Evolutionary conservation across 331 rosid species (phyloP).

Genomic region (Rhamnella rubrinervis): DNA sequence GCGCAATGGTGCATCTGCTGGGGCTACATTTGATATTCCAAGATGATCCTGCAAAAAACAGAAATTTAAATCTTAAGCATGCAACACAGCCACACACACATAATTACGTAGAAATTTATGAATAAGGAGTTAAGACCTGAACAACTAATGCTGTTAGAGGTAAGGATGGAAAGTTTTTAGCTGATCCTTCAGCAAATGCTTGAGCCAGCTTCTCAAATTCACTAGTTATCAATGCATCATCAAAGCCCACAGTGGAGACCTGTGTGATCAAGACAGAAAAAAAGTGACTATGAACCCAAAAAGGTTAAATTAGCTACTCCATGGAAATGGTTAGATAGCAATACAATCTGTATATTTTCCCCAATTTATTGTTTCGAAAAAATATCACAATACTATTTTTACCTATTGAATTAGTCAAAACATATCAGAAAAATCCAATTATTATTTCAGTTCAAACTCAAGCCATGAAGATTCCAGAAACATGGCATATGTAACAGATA

Average conservation of each 20-base stretch:
- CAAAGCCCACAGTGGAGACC: constrained; percentile 75
- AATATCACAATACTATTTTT: constrained; percentile 6
- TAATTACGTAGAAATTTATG: background rate
- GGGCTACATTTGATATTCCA: constrained; percentile 95
- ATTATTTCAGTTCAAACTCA: background rate
- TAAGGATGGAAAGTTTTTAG: constrained; percentile 51
- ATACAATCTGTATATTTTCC: constrained; percentile 1
- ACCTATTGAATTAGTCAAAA: constrained; percentile 5
- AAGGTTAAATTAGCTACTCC: background rate
- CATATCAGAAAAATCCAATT: constrained; percentile 12
- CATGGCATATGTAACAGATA: no score
- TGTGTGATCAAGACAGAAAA: constrained; percentile 31
- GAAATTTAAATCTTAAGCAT: no score
- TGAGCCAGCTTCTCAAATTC: constrained; percentile 71
- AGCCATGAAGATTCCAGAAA: background rate
- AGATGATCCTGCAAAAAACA: constrained; percentile 67
- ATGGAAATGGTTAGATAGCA: constrained; percentile 10
- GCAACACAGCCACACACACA: background rate
- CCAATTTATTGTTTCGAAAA: background rate
- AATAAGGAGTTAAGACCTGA: constrained; percentile 61
- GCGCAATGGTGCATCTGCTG: constrained; percentile 72
- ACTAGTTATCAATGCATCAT: constrained; percentile 45
- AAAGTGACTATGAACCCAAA: constrained; percentile 6
- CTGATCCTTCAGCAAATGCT: constrained; percentile 63
- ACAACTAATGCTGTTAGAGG: constrained; percentile 78